Conservation (phyloP, 2,329 filamentous ascomycete genomes). For the Aureobasidium sp. region DNA sequence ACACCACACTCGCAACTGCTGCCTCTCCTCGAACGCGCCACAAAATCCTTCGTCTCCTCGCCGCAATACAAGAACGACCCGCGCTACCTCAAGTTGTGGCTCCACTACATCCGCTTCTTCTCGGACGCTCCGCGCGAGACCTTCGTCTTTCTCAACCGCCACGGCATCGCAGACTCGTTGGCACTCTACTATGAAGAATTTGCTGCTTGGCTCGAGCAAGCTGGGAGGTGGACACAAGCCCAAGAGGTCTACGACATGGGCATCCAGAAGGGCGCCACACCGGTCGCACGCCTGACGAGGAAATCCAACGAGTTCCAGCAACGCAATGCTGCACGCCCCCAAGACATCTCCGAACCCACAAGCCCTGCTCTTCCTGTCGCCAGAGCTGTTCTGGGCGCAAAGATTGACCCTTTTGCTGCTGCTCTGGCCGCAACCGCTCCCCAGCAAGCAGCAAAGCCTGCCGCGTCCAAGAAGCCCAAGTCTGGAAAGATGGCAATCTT, state of each 20-base stretch:
- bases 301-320: slow-evolving; percentile 91
- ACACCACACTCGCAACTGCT: slow-evolving; percentile 87
- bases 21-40: slow-evolving; percentile 82
- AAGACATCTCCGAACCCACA: slow-evolving; percentile 58
- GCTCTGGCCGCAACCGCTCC: slow-evolving; percentile 52
- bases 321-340: slow-evolving; percentile 61
- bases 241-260: slow-evolving; percentile 90
- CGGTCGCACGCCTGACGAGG: slow-evolving; percentile 69
- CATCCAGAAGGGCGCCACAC: slow-evolving; percentile 79
- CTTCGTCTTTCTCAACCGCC: slow-evolving; percentile 83
- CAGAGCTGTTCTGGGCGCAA: slow-evolving; percentile 75
- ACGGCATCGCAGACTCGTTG: slow-evolving; percentile 76
- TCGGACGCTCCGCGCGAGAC: slow-evolving; percentile 88
- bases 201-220: slow-evolving; percentile 81
- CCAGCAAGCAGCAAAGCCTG: slow-evolving; percentile 49
- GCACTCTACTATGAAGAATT: slow-evolving; percentile 97
- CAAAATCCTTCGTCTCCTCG: slow-evolving; percentile 78
- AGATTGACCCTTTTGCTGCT: slow-evolving; percentile 71
- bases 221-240: slow-evolving; percentile 78
- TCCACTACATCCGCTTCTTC: slow-evolving; percentile 89
- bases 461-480: slow-evolving; percentile 54
- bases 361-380: slow-evolving; percentile 82
- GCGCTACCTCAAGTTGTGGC: slow-evolving; percentile 86
- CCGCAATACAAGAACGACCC: slow-evolving; percentile 91
- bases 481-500: slow-evolving; percentile 87